phyloP scores from a whole-genome alignment of 2,329 filamentous ascomycete genomes.

The Neurospora crassa region DNA sequence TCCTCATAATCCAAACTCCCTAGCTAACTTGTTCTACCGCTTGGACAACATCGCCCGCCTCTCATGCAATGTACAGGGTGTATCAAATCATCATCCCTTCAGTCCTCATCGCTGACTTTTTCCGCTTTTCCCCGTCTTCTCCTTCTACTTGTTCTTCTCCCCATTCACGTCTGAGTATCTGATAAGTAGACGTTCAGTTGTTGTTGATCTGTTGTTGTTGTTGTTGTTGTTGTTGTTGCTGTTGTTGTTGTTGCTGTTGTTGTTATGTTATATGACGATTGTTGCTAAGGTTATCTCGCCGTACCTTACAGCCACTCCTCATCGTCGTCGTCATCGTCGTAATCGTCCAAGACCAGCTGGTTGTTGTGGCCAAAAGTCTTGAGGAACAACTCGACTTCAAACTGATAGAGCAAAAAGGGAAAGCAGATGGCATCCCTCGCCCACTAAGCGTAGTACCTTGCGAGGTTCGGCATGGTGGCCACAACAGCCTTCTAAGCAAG shows the following conservation, averaged over 20 bases:
- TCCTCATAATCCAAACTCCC: background rate
- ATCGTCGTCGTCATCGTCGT: background rate
- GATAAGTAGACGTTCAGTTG: background rate
- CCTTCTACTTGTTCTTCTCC: background rate
- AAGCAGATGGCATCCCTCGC: background rate
- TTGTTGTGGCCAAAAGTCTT: too few relatives aligned
- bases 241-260: too few relatives aligned
- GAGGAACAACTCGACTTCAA: background rate
- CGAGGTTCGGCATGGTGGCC: background rate
- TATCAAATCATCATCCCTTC: background rate
- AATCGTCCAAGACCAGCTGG: background rate
- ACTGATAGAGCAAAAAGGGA: background rate
- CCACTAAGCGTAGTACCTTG: background rate
- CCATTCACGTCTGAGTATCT: background rate
- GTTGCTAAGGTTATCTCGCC: background rate
- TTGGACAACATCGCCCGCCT: background rate
- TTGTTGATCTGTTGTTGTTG: background rate
- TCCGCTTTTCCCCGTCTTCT: background rate
- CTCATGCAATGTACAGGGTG: background rate
- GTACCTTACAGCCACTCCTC: background rate
- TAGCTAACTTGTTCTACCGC: background rate
- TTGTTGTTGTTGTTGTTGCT: background rate
- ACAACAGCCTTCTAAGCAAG: conserved; percentile 11
- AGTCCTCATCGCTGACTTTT: background rate
- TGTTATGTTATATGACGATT: background rate